These are phyloP conservation scores for Hawksworthiomyces lignivorus DNA, from an alignment of 2,329 filamentous ascomycete genomes.

Conservation along the genomic window DNA sequence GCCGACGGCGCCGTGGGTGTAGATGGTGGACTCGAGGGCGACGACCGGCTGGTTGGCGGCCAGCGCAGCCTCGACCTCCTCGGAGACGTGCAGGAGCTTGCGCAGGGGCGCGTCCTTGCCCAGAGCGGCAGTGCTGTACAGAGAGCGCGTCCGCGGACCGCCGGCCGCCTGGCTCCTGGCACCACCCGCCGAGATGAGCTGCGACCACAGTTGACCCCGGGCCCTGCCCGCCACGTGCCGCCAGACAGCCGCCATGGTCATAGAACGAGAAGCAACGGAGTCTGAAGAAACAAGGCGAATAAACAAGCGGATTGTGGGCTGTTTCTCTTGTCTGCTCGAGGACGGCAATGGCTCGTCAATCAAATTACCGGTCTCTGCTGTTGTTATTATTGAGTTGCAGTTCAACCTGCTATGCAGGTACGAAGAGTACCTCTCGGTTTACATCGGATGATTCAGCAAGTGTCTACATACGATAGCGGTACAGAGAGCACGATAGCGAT, in stretches of 20 bases:
- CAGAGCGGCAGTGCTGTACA: not conserved
- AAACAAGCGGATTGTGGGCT: not conserved
- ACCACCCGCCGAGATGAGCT: no score
- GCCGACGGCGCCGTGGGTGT: slow-evolving; percentile 88
- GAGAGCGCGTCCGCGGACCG: not conserved
- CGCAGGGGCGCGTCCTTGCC: not conserved
- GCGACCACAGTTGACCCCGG: not conserved
- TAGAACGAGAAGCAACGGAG: not conserved
- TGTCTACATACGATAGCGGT: no score
- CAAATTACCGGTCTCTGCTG: no score
- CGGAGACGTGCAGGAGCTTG: slow-evolving; percentile 59
- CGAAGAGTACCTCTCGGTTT: no score
- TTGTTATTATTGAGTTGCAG: no score
- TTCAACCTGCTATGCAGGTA: no score
- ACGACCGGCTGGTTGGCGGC: slow-evolving; percentile 72
- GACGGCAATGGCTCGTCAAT: no score
- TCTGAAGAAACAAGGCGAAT: not conserved
- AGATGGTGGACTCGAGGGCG: slow-evolving; percentile 91
- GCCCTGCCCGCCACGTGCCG: not conserved
- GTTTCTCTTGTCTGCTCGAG: no score
- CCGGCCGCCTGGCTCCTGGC: not conserved
- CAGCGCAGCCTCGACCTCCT: slow-evolving; percentile 75
- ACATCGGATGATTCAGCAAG: no score
- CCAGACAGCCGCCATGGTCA: slow-evolving; percentile 6
- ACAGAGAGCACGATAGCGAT: no score